Base-by-base conservation (phyloP, 176 grass and related monocot species). In the Urochloa ruziziensis region DNA sequence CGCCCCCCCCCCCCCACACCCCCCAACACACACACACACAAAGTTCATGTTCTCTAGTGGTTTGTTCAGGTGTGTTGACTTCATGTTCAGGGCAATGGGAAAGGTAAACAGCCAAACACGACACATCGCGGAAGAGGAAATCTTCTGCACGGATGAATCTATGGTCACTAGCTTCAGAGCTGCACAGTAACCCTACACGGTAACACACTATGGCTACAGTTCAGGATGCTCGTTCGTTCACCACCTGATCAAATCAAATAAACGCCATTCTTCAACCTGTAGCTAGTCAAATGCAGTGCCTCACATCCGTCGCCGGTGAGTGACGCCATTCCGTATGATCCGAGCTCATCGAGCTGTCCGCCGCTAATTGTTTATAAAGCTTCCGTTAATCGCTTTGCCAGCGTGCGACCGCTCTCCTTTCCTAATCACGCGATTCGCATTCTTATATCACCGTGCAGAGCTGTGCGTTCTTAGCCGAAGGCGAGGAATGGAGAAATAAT, bases 111-210 rank as follows among this genome's bases (percentile, higher is more conserved):
- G 18, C 18, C 11, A 42, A 30, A 30, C 8, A 60, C 19, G 67
- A 5, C 53, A 72, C 42, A 16, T 49, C 25, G 0, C 17, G 36
- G 36, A 19, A 0, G 43, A 44, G 37, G 44, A 77, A 59, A 39
- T 42, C 40, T 40, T 13, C 43, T 19, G 14, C 43, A 19, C 25
- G 35, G 52, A 48, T 44, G 24, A 34, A 57, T 33, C 30, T 59
- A 66, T 9, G 6, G 17, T 67, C 29, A 43, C 19, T 71, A 62
- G 35, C 21, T 15, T 3, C 5, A n/a, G 63, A 21, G 14, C 4
- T 48, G 37, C 63, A 70, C 73, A 30, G 66, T 2, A 73, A 73
- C 33, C 67, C 84, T 73, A 63, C 33, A 17, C n/a, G n/a, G n/a
- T n/a, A n/a, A n/a, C n/a, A 43, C 24, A 44, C 28, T 33, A 17